Evolutionary conservation across 2,329 filamentous ascomycete genomes (phyloP), one percentile per base, ranked within the genome.

Genomic region (Fusarium sp.): DNA sequence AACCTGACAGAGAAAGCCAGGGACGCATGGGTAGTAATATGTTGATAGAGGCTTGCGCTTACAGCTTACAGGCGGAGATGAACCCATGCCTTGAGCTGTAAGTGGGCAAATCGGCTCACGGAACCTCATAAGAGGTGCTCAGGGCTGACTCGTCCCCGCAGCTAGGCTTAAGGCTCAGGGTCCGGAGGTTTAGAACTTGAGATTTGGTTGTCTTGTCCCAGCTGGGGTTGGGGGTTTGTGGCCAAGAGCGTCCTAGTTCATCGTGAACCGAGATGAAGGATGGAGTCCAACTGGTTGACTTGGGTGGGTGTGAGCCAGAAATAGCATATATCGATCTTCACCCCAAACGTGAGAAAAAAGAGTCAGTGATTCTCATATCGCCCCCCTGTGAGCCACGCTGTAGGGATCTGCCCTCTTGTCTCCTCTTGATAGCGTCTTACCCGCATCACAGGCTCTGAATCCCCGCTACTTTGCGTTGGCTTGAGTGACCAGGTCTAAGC

Each of bases 221-320:
- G 64, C 52, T 55, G 42, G 44, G 50, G 43, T 62, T 67, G 61
- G 66, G 66, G 56, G 39, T 45, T 63, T 38, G 13, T n/a, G 21
- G 17, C 42, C 42, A 39, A 43, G 50, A 43, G 14, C 14, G 50
- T 44, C 10, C 21, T 58, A 58, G 47, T 45, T 34, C 39, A 42
- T 38, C 26, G 45, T 62, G 62, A 70, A 65, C 43, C 67, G 67
- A 70, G 67, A 70, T 70, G 63, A 70, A 49, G 67, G 57, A 57
- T 57, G 62, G 66, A n/a, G 17, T 21, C 43, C 40, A 57, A 51
- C 28, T 45, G 39, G 43, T 50, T 36, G 49, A 47, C 39, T 28
- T 36, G 21, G 43, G 33, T 40, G 28, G n/a, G 17, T 42, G 45
- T 43, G 40, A 42, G 50, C 67, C 63, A 68, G 67, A 65, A 70